A percentile compares a stretch with the other conserved stretches of the same genome.
These are phyloP conservation scores for Backusella australiensis DNA, from an alignment of 192 early-diverging fungal genomes.

Conservation along the genomic window DNA sequence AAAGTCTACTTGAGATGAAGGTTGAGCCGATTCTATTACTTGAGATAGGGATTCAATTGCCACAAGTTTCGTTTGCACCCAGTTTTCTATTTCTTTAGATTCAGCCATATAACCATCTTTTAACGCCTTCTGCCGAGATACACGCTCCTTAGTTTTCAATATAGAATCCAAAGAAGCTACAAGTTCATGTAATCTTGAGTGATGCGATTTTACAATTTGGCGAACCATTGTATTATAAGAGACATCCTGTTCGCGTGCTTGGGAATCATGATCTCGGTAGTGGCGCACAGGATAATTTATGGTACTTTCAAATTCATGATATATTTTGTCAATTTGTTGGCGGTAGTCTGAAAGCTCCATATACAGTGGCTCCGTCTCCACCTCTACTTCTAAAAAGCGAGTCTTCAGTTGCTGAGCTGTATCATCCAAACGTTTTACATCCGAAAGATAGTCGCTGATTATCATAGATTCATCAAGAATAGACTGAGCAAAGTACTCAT, in stretches of 20 bases:
- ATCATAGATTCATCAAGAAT: background rate
- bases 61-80: background rate
- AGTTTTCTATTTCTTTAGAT: conserved; percentile 7
- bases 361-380: background rate
- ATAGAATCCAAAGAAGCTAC: conserved; percentile 12
- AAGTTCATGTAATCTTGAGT: conserved; percentile 5
- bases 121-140: conserved; percentile 12
- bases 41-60: background rate
- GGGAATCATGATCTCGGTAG: background rate
- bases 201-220: conserved; percentile 7
- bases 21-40: background rate
- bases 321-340: background rate
- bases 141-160: conserved; percentile 13
- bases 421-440: background rate
- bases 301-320: background rate
- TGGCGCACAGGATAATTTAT: conserved; percentile 1
- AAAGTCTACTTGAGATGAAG: background rate
- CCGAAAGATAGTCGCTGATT: background rate
- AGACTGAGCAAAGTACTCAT: background rate
- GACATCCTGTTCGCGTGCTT: background rate
- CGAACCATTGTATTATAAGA: conserved; percentile 12
- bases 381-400: background rate
- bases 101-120: conserved; percentile 10
- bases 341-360: background rate
- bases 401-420: background rate